phyloP scores from a whole-genome alignment of 2,329 filamentous ascomycete genomes.

The Aureobasidium pullulans region DNA sequence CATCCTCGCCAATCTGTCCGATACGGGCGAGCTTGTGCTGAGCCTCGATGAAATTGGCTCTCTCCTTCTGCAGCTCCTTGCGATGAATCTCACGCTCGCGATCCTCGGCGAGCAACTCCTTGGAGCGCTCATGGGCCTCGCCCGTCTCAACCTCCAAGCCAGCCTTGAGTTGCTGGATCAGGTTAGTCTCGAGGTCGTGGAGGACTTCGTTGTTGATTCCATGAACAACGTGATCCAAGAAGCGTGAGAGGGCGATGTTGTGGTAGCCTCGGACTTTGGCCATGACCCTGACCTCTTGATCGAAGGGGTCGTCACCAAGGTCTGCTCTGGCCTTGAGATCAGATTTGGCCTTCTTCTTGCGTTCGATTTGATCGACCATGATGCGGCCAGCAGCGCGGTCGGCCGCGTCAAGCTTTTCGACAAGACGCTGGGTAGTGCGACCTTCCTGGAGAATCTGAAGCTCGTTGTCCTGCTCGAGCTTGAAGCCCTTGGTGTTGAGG shows the following conservation, averaged over 20 bases:
- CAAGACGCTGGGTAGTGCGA: constrained; percentile 23
- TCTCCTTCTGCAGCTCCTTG: constrained; percentile 10
- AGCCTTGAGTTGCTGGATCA: constrained; percentile 18
- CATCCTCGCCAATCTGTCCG: not conserved
- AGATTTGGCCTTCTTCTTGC: constrained; percentile 25
- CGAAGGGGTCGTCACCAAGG: constrained; percentile 52
- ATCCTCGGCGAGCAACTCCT: constrained; percentile 29
- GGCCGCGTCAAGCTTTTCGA: constrained; percentile 23
- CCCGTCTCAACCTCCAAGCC: constrained; percentile 19
- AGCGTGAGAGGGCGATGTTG: constrained; percentile 55
- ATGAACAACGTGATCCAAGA: constrained; percentile 48
- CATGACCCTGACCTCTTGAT: constrained; percentile 54
- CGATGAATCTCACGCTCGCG: constrained; percentile 22
- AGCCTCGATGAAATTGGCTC: constrained; percentile 13
- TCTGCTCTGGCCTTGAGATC: constrained; percentile 23
- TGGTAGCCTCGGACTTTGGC: constrained; percentile 63
- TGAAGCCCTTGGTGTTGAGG: constrained; percentile 21
- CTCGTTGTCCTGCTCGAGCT: constrained; percentile 18
- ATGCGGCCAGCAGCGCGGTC: constrained; percentile 19
- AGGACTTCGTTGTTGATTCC: constrained; percentile 32
- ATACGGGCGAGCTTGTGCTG: constrained; percentile 14
- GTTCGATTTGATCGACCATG: constrained; percentile 19
- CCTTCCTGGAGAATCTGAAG: constrained; percentile 21
- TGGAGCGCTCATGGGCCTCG: constrained; percentile 16
- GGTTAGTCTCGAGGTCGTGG: constrained; percentile 14